Evolutionary conservation across 257 asterid genomes (phyloP).

Genomic region (Verbena officinalis): DNA sequence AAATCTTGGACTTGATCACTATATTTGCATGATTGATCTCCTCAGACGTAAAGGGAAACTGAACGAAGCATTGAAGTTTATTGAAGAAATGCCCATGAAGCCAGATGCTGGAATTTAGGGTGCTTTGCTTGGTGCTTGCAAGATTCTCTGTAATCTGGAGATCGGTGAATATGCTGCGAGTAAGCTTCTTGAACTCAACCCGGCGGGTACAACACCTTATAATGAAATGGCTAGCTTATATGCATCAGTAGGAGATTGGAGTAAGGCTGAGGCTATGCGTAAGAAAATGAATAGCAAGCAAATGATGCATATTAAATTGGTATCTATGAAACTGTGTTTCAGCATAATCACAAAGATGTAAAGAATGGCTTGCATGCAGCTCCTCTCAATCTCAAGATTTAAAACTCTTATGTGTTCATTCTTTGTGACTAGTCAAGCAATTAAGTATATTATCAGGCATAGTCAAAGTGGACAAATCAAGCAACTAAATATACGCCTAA

Average conservation of each 20-base stretch:
- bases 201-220: conserved; percentile 64
- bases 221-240: conserved; percentile 74
- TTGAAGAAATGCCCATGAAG: conserved; percentile 49
- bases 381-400: too few species aligned
- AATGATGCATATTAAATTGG: too few species aligned
- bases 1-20: conserved; percentile 52
- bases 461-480: too few species aligned
- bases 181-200: conserved; percentile 51
- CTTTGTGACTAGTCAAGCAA: too few species aligned
- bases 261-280: conserved; percentile 46
- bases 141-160: conserved; percentile 50
- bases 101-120: conserved; percentile 82
- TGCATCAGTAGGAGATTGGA: conserved; percentile 60
- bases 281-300: conserved; percentile 54
- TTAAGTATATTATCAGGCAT: too few species aligned
- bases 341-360: too few species aligned
- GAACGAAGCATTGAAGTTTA: conserved; percentile 54
- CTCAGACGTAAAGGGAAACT: conserved; percentile 66
- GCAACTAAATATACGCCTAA: too few species aligned
- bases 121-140: conserved; percentile 66
- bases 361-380: too few species aligned
- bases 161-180: conserved; percentile 55
- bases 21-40: conserved; percentile 64
- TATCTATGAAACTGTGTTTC: too few species aligned
- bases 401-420: too few species aligned